Percentiles rank a stretch among this genome's conserved stretches.
phyloP scores from a whole-genome alignment of 495 filamentous ascomycete genomes.

The Xylaria grammica region DNA sequence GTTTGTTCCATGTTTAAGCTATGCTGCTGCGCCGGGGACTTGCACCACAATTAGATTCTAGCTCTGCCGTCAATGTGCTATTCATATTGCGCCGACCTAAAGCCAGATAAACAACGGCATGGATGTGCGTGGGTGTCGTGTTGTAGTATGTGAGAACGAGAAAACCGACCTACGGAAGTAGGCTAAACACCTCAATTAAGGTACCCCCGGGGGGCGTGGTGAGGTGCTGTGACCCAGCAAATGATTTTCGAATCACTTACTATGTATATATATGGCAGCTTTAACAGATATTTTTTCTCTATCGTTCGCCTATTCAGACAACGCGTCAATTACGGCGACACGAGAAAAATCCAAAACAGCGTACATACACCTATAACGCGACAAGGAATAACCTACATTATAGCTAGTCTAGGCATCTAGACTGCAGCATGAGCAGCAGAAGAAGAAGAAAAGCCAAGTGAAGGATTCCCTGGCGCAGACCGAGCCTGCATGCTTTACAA shows the following conservation, averaged over 20 bases:
- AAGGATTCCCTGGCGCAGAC: not conserved
- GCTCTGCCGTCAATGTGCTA: too few relatives aligned
- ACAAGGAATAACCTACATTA: not conserved
- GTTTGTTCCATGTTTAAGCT: not conserved
- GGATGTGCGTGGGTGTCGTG: too few relatives aligned
- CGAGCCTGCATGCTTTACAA: not conserved
- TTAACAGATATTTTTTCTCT: not conserved
- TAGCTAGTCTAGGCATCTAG: not conserved
- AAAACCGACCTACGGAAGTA: not conserved
- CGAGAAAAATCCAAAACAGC: not conserved
- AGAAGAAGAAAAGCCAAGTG: not conserved
- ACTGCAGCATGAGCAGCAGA: not conserved
- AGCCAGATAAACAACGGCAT: too few relatives aligned
- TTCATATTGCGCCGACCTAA: not conserved
- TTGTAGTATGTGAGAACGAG: not conserved
- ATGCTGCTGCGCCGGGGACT: not conserved
- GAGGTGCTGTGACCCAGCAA: not conserved
- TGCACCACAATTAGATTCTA: not conserved
- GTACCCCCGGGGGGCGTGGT: too few relatives aligned
- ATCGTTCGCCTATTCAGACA: not conserved
- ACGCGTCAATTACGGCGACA: not conserved
- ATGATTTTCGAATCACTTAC: not conserved
- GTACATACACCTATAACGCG: not conserved
- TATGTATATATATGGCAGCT: too few relatives aligned
- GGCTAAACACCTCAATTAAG: not conserved